These are phyloP conservation scores for Colletotrichum sp. DNA, from an alignment of 2,329 filamentous ascomycete genomes.

Conservation along the genomic window DNA sequence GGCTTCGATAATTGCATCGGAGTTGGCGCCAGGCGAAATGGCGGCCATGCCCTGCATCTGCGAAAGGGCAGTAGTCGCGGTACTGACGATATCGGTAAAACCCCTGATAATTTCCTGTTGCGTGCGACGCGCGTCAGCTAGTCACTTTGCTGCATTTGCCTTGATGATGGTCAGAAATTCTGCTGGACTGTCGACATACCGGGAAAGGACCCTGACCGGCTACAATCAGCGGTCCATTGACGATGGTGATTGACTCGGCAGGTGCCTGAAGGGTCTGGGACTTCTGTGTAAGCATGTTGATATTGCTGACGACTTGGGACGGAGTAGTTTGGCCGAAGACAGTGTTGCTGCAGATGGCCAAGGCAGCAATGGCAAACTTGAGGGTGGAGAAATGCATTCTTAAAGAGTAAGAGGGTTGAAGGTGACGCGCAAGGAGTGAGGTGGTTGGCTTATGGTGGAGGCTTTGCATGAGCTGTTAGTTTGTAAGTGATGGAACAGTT, in stretches of 20 bases:
- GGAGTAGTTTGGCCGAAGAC: slow-evolving; percentile 21
- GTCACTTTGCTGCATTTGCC: no score
- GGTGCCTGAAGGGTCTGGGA: slow-evolving; percentile 29
- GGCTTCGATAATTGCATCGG: slow-evolving; percentile 27
- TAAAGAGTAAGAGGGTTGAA: neutral
- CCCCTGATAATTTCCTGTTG: slow-evolving; percentile 31
- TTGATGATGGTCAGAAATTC: no score
- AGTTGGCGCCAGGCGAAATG: slow-evolving; percentile 15
- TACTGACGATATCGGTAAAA: slow-evolving; percentile 32
- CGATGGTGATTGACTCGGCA: slow-evolving; percentile 28
- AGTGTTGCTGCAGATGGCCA: slow-evolving; percentile 22
- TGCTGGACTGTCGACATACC: neutral
- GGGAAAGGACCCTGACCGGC: slow-evolving; percentile 34
- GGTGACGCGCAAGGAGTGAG: neutral
- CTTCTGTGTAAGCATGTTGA: slow-evolving; percentile 27
- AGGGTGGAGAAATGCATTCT: slow-evolving; percentile 23
- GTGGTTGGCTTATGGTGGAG: neutral
- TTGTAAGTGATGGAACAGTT: accelerated
- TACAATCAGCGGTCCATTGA: slow-evolving; percentile 29
- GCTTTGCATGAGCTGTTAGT: neutral
- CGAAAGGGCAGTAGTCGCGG: slow-evolving; percentile 16
- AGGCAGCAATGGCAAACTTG: slow-evolving; percentile 15
- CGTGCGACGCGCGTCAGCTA: no score
- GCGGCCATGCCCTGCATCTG: slow-evolving; percentile 22
- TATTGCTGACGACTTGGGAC: slow-evolving; percentile 26